Percentiles rank a stretch among this genome's conserved stretches.
Evolutionary conservation across 441 rosid species (phyloP).

Genomic region (Syzygium syzygioides): DNA sequence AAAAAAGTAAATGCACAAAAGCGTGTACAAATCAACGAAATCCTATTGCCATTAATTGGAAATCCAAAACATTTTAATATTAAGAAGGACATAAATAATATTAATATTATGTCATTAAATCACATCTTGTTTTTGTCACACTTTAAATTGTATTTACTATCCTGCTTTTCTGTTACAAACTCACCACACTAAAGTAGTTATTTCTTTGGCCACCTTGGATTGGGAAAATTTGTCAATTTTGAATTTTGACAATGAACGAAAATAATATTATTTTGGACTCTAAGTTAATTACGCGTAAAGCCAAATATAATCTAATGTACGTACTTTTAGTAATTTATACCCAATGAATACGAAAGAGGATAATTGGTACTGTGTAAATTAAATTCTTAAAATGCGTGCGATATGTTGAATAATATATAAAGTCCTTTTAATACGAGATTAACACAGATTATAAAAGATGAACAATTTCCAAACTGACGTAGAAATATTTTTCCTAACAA

Average conservation of each 20-base stretch:
- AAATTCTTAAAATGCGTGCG: background rate
- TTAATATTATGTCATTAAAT: background rate
- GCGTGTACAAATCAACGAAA: background rate
- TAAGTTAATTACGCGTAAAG: background rate
- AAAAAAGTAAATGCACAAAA: background rate
- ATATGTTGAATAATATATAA: background rate
- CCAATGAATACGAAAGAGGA: background rate
- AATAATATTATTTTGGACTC: background rate
- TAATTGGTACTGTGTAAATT: background rate
- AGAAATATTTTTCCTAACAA: background rate
- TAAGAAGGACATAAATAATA: background rate
- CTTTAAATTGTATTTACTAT: background rate
- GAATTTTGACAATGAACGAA: background rate
- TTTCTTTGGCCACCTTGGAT: background rate
- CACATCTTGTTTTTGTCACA: background rate
- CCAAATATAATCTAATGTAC: background rate
- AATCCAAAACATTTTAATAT: background rate
- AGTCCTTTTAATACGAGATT: background rate
- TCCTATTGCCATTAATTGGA: background rate
- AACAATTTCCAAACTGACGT: background rate
- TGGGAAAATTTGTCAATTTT: background rate
- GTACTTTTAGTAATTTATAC: background rate
- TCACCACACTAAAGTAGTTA: too few species aligned
- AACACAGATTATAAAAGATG: background rate
- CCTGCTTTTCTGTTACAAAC: too few species aligned